Conservation (phyloP, 78 protist species). For the Mastigamoeba balamuthi region DNA sequence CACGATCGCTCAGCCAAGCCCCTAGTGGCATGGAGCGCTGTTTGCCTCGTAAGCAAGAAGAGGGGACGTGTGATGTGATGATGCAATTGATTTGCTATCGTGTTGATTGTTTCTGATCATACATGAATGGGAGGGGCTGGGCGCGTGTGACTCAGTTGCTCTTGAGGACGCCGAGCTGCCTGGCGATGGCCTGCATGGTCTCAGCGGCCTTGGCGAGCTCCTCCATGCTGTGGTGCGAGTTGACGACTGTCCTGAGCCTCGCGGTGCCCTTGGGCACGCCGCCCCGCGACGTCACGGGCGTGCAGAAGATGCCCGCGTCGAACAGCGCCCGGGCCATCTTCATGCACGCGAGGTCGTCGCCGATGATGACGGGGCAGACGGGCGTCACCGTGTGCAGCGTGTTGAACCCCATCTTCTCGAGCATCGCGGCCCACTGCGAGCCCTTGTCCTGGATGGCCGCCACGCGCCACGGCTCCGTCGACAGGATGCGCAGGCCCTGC, state of each 20-base stretch:
- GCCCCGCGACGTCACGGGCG: background rate
- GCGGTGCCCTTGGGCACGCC: background rate
- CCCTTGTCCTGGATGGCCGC: background rate
- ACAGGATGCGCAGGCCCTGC: background rate
- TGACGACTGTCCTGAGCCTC: background rate
- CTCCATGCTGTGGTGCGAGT: background rate
- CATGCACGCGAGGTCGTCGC: background rate
- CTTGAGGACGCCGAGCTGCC: too few relatives aligned
- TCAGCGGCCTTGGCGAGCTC: background rate
- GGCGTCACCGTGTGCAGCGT: background rate
- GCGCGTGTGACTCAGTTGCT: too few relatives aligned
- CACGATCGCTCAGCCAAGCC: too few relatives aligned
- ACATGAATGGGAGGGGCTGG: too few relatives aligned
- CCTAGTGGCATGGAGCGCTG: too few relatives aligned
- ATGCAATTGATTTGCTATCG: too few relatives aligned
- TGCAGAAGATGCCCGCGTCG: background rate
- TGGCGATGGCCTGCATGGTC: background rate
- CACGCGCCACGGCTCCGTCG: background rate
- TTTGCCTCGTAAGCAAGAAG: too few relatives aligned
- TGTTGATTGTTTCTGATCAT: too few relatives aligned
- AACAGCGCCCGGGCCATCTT: background rate
- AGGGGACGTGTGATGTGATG: too few relatives aligned
- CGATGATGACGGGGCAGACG: background rate
- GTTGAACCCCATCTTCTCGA: background rate
- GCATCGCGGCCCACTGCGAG: background rate